Evolutionary conservation across 148 eudicot species (phyloP), one percentile per base, ranked within the genome.

Genomic region (Camellia japonica): DNA sequence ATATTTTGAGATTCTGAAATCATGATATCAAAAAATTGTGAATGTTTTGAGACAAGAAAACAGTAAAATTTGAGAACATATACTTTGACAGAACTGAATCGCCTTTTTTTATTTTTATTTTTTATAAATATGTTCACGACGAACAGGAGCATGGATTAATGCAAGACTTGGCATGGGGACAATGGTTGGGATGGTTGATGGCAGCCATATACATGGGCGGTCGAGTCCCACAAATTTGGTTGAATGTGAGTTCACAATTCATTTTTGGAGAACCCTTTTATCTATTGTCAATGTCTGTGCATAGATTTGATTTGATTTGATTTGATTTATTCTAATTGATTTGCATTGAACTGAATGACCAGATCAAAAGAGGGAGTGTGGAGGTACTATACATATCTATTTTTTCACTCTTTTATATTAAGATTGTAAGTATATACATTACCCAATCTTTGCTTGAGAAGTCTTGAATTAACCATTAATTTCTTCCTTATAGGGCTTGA

Each of bases 191-290:
- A 78, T 89, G 92, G 92, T 47, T 87, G 52, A 89, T 89, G 92
- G 92, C 92, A 51, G 88, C 90, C 18, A 89, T 89, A 59, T 89
- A 89, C 66, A 89, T 87, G 92, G 90, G 90, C 3, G 90, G 92
- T 49, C 87, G 92, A 69, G 78, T 89, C 61, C 92, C 92, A 49
- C 92, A 89, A 75, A 89, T 89, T 47, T 61, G 82, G 54, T 70
- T 87, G 82, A 89, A 89, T 74, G 92, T 89, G 76, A 83, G 91
- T 81, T 42, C 43, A 15, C 2, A 23, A 30, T 4, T 1, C 38
- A 30, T 30, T 30, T 30, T 6, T 42, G 14, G 38, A 19, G 6
- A 67, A 30, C 14, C 3, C 15, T 70, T n/a, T 70, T 30, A 0
- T 30, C 38, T 30, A 30, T 30, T 30, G 38, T 30, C 38, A 30